These are phyloP conservation scores for Neoboletus subvelutipes DNA, from an alignment of 768 basidiomycete genomes.

Conservation along the genomic window DNA sequence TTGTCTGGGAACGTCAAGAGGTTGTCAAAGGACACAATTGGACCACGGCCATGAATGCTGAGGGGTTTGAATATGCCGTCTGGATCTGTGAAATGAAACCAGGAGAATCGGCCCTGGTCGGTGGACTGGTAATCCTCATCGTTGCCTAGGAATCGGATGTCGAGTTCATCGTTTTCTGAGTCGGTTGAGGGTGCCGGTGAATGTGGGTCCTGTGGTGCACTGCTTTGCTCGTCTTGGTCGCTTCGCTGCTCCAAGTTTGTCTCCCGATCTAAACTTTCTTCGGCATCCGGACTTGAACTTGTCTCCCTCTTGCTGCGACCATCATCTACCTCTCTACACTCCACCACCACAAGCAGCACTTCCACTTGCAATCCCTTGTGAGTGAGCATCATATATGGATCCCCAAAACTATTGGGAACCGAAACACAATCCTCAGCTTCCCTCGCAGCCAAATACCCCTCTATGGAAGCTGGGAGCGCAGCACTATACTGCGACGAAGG, in stretches of 20 bases:
- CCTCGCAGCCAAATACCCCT: conserved; percentile 9
- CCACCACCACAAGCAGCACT: background rate
- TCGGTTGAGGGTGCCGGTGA: background rate
- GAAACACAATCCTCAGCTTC: background rate
- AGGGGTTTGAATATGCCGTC: background rate
- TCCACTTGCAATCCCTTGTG: conserved; percentile 10
- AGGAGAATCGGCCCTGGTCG: background rate
- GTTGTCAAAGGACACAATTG: background rate
- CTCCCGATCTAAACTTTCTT: background rate
- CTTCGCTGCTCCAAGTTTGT: background rate
- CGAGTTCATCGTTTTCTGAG: background rate
- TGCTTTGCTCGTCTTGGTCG: background rate
- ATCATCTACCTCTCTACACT: conserved; percentile 6
- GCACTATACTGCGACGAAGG: conserved; percentile 4
- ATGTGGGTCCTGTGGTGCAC: background rate
- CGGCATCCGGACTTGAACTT: background rate
- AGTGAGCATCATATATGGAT: conserved; percentile 6
- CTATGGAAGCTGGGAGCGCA: conserved; percentile 6
- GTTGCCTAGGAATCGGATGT: conserved; percentile 1
- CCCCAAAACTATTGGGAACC: conserved; percentile 3
- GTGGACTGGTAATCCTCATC: background rate
- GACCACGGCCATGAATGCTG: conserved; percentile 3
- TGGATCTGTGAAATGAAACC: conserved; percentile 9
- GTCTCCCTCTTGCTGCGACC: background rate
- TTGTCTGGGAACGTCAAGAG: background rate